These are phyloP conservation scores for Zostera marina DNA, from an alignment of 116 monocot species.

Conservation along the genomic window DNA sequence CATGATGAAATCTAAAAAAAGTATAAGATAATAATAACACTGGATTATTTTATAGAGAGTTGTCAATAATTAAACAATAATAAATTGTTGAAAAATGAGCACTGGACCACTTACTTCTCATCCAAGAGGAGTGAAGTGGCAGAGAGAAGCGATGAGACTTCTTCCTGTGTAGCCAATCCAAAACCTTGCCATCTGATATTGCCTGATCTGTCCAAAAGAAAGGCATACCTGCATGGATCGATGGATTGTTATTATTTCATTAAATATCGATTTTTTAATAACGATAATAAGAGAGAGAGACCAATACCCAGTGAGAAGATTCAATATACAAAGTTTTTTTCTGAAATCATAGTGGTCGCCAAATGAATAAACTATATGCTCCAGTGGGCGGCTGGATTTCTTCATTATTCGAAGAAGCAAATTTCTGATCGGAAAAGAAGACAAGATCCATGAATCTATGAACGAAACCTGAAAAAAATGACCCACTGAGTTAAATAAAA, in stretches of 20 bases:
- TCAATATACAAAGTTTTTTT: slow-evolving; percentile 69
- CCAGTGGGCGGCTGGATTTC: slow-evolving; percentile 37
- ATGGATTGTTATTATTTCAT: background rate
- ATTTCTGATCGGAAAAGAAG: slow-evolving; percentile 35
- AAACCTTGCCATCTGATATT: slow-evolving; percentile 93
- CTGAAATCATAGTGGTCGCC: slow-evolving; percentile 88
- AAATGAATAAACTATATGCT: slow-evolving; percentile 59
- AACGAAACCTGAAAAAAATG: slow-evolving; percentile 53
- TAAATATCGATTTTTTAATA: background rate
- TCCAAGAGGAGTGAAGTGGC: slow-evolving; percentile 51
- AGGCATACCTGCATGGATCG: slow-evolving; percentile 37
- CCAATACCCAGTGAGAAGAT: slow-evolving; percentile 72
- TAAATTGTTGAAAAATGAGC: no score
- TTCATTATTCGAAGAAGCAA: slow-evolving; percentile 59
- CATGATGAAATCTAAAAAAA: no score
- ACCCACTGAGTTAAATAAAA: background rate
- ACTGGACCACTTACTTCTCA: slow-evolving; percentile 20
- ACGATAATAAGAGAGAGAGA: background rate
- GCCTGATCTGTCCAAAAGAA: slow-evolving; percentile 50
- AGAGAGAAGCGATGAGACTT: slow-evolving; percentile 48
- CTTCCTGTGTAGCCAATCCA: slow-evolving; percentile 69
- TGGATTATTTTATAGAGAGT: no score
- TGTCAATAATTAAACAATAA: no score
- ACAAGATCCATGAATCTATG: slow-evolving; percentile 75
- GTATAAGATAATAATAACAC: no score